A percentile compares a stretch with the other conserved stretches of the same genome.
Evolutionary conservation across 305 asterid species (phyloP).

Genomic region (Fraxinus angustifolia): DNA sequence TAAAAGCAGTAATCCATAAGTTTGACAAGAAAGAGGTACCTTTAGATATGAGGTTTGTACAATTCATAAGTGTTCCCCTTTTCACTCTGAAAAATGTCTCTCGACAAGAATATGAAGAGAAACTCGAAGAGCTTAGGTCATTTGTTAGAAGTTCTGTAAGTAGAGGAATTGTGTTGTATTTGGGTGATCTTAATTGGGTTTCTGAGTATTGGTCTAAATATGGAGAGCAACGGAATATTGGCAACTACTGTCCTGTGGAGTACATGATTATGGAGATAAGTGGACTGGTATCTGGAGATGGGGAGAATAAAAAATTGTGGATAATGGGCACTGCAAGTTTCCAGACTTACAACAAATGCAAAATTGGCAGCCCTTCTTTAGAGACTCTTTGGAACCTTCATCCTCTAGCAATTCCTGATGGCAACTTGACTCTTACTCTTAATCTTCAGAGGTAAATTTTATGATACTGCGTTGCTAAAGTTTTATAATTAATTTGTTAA

Average conservation of each 20-base stretch:
- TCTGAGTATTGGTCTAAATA: slow-evolving; percentile 70
- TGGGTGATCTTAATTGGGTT: slow-evolving; percentile 85
- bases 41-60: slow-evolving; percentile 54
- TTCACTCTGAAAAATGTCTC: slow-evolving; percentile 47
- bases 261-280: slow-evolving; percentile 92
- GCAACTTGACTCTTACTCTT: slow-evolving; percentile 62
- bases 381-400: slow-evolving; percentile 84
- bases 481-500: neutral
- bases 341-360: slow-evolving; percentile 67
- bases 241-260: slow-evolving; percentile 65
- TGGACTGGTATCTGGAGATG: slow-evolving; percentile 45
- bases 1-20: slow-evolving; percentile 62
- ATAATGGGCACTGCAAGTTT: slow-evolving; percentile 69
- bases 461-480: neutral
- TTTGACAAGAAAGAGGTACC: slow-evolving; percentile 60
- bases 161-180: slow-evolving; percentile 72
- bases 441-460: slow-evolving; percentile 55
- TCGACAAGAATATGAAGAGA: slow-evolving; percentile 67
- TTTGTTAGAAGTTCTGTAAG: slow-evolving; percentile 51
- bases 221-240: slow-evolving; percentile 37
- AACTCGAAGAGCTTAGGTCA: slow-evolving; percentile 65
- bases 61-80: slow-evolving; percentile 83
- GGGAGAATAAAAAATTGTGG: slow-evolving; percentile 57
- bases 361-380: slow-evolving; percentile 66
- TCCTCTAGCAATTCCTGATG: slow-evolving; percentile 58